Base-by-base conservation (phyloP, 257 asterid species). In the Cruciata laevipes region DNA sequence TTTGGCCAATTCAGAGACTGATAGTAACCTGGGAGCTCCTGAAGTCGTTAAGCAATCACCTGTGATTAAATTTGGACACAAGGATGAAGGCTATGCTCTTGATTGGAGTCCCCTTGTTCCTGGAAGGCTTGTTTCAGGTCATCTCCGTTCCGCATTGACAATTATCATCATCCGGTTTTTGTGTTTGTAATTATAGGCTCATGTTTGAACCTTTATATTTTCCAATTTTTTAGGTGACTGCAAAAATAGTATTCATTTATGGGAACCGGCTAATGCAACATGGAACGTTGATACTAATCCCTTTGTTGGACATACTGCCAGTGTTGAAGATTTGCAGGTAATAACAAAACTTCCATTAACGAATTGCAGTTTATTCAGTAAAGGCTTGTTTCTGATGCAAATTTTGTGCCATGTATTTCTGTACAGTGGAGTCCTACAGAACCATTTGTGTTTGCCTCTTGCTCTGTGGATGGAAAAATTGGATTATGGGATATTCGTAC, bases 401-500 rank as follows among this genome's bases (percentile, higher is more conserved):
- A 20, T 61, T 6, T 32, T 18, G 25, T 64, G 18, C 24, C 27
- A 56, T 56, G 53, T 69, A 32, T 76, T 66, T 61, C 32, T 74
- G 33, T 79, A 70, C 89, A 90, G 97, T 90, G 99, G 99, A 88
- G 97, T 78, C 97, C 99, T 20, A 77, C 99, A 32, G 96, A 90
- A 62, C 85, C 89, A 21, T 60, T 20, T 66, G 90, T 88, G 18
- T 90, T 94, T 61, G 99, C 99, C 32, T 94, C 97, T 16, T 82
- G 96, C 81, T 94, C 99, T 18, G 99, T 87, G 67, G 99, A 94
- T 77, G 85, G 92, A 30, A 84, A 59, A 73, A 79, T 94, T 72
- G 89, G 86, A 12, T 85, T 94, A 55, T 94, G 99, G 99, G 99
- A 94, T 78, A 83, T 70, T 67, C 95, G 97, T 61, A 20, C 51